Evolutionary conservation across 768 basidiomycete species (phyloP), one percentile per base, ranked within the genome.

Genomic region (Phlebiopsis gigantea): DNA sequence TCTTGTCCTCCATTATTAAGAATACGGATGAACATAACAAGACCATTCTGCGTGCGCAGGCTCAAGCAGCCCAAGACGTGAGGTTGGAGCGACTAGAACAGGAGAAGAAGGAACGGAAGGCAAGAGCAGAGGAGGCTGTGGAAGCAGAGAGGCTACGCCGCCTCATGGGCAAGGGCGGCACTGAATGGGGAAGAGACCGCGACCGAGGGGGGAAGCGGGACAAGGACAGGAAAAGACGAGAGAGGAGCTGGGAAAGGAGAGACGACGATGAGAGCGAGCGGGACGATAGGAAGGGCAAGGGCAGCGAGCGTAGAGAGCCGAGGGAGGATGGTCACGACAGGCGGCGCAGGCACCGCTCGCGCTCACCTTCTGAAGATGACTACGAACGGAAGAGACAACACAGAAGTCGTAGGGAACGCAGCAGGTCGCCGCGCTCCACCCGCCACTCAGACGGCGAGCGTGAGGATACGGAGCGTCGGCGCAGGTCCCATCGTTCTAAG

Each of bases 11-110:
- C 21, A 93, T 99, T 59, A 94, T 99, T 56, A 84, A 87, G 62
- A 93, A 83, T 62, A 97, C 97, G 4, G 95, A 97, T 67, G 95
- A 95, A 56, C 97, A 99, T 66, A 99, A 99, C 71, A 85, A 87
- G 71, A 84, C 88, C 12, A 76, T 99, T 46, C 69, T 91, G 21
- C 80, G 81, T 55, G 80, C 88, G 24, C 89, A 91, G 70, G 85
- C 86, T 0, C 68, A 74, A 12, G 87, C 88, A 30, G 86, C 87
- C 1, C 79, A 88, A 61, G 88, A 90, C 61, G 73, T 84, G n/a
- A 86, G 89, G 57, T 73, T 72, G 25, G 84, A 85, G 60, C 71
- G 83, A 24, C 79, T 84, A n/a, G 87, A 87, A 57, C 76, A 79
- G 59, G 84, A 88, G 66, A 73, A 81, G 57, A 74, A 65, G 46